These are phyloP conservation scores for Microbotryomycetes sp. DNA, from an alignment of 1,284 basidiomycete species.

Conservation along the genomic window DNA sequence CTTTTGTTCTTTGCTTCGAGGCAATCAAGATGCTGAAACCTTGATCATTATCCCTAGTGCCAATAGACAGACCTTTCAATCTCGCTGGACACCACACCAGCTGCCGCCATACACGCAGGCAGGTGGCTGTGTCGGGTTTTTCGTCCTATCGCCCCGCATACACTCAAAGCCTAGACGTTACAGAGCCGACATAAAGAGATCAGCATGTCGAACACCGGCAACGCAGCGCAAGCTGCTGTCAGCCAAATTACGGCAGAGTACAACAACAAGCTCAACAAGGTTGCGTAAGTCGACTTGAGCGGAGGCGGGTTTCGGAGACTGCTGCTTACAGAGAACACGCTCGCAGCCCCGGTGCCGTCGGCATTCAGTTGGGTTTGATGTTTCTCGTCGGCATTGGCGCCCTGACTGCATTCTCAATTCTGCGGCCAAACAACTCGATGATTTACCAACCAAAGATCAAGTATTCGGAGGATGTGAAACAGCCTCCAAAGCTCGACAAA, in stretches of 20 bases:
- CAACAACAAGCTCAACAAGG: constrained; percentile 38
- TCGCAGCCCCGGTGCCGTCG: constrained; percentile 60
- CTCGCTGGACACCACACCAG: too few relatives aligned
- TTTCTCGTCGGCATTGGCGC: constrained; percentile 46
- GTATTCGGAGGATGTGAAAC: constrained; percentile 73
- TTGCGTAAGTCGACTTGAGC: constrained; percentile 26
- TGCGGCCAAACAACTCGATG: constrained; percentile 68
- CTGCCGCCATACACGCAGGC: too few relatives aligned
- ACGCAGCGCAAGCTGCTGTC: constrained; percentile 27
- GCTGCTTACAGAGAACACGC: neutral
- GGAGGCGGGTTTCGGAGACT: neutral
- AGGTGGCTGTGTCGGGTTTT: too few relatives aligned
- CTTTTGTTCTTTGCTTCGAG: too few relatives aligned
- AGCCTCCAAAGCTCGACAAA: constrained; percentile 69
- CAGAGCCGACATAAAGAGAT: too few relatives aligned
- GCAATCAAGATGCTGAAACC: too few relatives aligned
- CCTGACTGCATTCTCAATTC: constrained; percentile 62
- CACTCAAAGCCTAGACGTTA: too few relatives aligned
- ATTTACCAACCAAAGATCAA: constrained; percentile 82
- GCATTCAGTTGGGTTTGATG: constrained; percentile 65
- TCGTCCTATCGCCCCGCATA: too few relatives aligned
- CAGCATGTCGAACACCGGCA: constrained; percentile 33
- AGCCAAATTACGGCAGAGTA: constrained; percentile 35
- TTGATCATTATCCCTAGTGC: too few relatives aligned
- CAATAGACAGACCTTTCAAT: too few relatives aligned